These are phyloP conservation scores for Alisma plantagoaquatica DNA, from an alignment of 106 monocot genomes.

Conservation along the genomic window DNA sequence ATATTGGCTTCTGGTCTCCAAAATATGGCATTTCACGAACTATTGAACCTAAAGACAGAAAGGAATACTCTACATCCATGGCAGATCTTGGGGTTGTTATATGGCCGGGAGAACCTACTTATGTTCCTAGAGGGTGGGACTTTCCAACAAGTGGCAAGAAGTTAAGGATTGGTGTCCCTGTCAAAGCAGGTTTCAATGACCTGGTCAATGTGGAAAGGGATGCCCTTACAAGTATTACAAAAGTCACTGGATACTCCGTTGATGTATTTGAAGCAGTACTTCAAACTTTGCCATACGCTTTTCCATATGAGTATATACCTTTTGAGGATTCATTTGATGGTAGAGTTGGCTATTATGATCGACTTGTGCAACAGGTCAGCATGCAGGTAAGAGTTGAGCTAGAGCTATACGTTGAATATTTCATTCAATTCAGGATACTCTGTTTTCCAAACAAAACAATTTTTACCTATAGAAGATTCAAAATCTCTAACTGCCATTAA, in stretches of 20 bases:
- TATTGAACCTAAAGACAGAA: neutral
- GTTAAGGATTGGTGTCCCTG: slow-evolving; percentile 46
- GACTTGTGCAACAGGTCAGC: slow-evolving; percentile 7
- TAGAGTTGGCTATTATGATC: slow-evolving; percentile 1
- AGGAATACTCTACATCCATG: no score
- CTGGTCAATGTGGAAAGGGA: slow-evolving; percentile 22
- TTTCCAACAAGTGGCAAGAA: slow-evolving; percentile 23
- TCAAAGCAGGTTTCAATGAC: slow-evolving; percentile 24
- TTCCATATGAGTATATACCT: neutral
- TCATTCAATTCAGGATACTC: no score
- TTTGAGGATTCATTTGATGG: neutral
- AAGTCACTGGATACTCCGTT: slow-evolving; percentile 28
- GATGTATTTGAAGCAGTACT: slow-evolving; percentile 19
- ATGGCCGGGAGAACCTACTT: slow-evolving; percentile 36
- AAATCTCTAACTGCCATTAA: no score
- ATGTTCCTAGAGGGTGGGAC: slow-evolving; percentile 48
- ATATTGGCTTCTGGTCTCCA: slow-evolving; percentile 41
- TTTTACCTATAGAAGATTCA: no score
- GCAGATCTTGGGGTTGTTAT: neutral
- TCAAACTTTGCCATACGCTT: neutral
- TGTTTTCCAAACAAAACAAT: no score
- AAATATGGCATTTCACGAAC: slow-evolving; percentile 10
- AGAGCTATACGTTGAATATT: no score
- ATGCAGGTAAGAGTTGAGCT: slow-evolving; percentile 13
- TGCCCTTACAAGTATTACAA: neutral